These are phyloP conservation scores for Cordyceps cateniannulata DNA, from an alignment of 2,329 filamentous ascomycete species.

Conservation along the genomic window DNA sequence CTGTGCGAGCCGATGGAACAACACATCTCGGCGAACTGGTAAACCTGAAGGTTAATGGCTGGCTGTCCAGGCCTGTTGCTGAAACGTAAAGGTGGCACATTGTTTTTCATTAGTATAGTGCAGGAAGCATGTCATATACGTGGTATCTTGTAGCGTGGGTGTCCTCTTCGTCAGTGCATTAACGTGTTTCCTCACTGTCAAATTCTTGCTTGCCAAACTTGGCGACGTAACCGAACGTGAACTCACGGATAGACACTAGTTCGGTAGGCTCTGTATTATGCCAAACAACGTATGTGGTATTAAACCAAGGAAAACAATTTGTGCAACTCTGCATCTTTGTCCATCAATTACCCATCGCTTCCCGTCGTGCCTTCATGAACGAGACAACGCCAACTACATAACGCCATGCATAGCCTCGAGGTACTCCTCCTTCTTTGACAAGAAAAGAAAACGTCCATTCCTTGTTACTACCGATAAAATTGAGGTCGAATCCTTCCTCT, in stretches of 20 bases:
- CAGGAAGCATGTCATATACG: not conserved
- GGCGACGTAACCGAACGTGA: not conserved
- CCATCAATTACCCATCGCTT: not conserved
- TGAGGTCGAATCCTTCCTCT: constrained; percentile 9
- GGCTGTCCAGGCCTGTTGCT: not conserved
- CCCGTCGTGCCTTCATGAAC: constrained; percentile 6
- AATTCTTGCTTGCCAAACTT: not conserved
- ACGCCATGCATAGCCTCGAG: constrained; percentile 12
- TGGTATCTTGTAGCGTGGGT: not conserved
- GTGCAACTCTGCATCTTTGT: not conserved
- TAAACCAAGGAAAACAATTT: not conserved
- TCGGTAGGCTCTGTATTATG: not conserved
- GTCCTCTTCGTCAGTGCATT: not conserved
- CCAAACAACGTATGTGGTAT: not conserved
- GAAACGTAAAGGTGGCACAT: not conserved
- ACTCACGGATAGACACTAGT: not conserved
- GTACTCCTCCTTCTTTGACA: constrained; percentile 4
- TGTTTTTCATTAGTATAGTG: not conserved
- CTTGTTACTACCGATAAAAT: constrained; percentile 12
- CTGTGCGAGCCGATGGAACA: not conserved
- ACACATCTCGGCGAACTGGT: not conserved
- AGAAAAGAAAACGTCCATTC: constrained; percentile 12
- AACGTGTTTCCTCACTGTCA: not conserved
- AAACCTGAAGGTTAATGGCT: not conserved
- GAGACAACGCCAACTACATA: constrained; percentile 14